Evolutionary conservation across 1,139 yeast genomes (phyloP).

Genomic region (Kodamaea alishanica): DNA sequence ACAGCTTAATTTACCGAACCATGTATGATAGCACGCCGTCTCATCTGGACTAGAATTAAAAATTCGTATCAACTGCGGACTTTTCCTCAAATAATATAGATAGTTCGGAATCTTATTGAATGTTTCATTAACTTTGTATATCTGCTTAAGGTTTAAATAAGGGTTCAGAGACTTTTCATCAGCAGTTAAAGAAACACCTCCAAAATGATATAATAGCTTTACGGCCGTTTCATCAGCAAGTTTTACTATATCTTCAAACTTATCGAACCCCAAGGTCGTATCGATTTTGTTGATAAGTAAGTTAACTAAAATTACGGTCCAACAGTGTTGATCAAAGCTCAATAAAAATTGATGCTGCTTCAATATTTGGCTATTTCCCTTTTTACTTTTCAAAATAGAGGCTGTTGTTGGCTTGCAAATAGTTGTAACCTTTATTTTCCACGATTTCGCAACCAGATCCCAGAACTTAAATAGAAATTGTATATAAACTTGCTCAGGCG

Average conservation of each 20-base stretch:
- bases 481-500: conserved; percentile 22
- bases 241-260: conserved; percentile 26
- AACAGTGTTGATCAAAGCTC: conserved; percentile 32
- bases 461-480: conserved; percentile 34
- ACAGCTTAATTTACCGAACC: conserved; percentile 23
- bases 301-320: conserved; percentile 30
- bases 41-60: conserved; percentile 47
- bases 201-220: conserved; percentile 31
- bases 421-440: conserved; percentile 32
- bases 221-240: conserved; percentile 27
- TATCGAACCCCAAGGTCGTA: conserved; percentile 33
- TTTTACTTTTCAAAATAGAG: conserved; percentile 15
- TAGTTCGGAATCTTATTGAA: conserved; percentile 27
- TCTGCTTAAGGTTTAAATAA: conserved; percentile 17
- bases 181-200: conserved; percentile 19
- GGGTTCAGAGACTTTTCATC: conserved; percentile 20
- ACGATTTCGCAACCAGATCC: conserved; percentile 16
- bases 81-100: conserved; percentile 31
- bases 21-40: conserved; percentile 36
- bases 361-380: conserved; percentile 19
- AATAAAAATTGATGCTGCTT: conserved; percentile 26
- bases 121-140: conserved; percentile 23
- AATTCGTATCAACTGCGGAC: conserved; percentile 31
- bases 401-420: conserved; percentile 31
- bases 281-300: conserved; percentile 34